A percentile compares a stretch with the other conserved stretches of the same genome.
Evolutionary conservation across 345 rosid species (phyloP).

Genomic region (Heritiera fomes): DNA sequence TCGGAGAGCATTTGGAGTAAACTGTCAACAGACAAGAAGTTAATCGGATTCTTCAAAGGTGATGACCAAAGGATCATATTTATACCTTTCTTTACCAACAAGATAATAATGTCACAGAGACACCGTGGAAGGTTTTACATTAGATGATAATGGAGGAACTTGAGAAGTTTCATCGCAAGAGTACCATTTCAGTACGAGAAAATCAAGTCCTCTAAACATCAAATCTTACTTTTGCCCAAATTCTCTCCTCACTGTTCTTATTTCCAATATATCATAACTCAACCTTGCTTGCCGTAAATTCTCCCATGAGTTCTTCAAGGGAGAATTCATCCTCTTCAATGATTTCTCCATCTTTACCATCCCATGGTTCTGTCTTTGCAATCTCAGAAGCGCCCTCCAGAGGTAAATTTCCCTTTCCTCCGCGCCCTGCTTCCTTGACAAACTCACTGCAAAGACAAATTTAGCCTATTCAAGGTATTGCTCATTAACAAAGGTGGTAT

Average conservation of each 20-base stretch:
- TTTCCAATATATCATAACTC: slow-evolving; percentile 42
- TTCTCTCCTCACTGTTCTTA: not conserved
- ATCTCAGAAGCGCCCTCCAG: slow-evolving; percentile 57
- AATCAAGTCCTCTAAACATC: not conserved
- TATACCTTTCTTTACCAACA: no score
- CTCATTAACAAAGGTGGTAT: slow-evolving; percentile 1
- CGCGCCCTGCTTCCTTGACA: slow-evolving; percentile 82
- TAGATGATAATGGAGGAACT: no score
- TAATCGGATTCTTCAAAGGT: no score
- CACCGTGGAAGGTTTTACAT: no score
- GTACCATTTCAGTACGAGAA: not conserved
- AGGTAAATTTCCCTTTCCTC: slow-evolving; percentile 94
- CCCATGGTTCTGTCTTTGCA: slow-evolving; percentile 78
- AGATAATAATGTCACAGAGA: no score
- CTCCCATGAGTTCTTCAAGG: slow-evolving; percentile 91
- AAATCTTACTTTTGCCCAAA: slow-evolving; percentile 12
- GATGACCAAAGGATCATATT: no score
- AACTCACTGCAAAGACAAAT: slow-evolving; percentile 61
- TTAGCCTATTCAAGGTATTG: not conserved
- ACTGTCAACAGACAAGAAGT: not conserved
- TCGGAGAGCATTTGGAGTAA: not conserved
- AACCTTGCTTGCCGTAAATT: slow-evolving; percentile 47
- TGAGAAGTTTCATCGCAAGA: not conserved
- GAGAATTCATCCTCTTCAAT: slow-evolving; percentile 91
- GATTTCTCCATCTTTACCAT: slow-evolving; percentile 83